A percentile compares a stretch with the other conserved stretches of the same genome.
Evolutionary conservation across 768 basidiomycete genomes (phyloP).

Genomic region (Psilocybe azurescens): DNA sequence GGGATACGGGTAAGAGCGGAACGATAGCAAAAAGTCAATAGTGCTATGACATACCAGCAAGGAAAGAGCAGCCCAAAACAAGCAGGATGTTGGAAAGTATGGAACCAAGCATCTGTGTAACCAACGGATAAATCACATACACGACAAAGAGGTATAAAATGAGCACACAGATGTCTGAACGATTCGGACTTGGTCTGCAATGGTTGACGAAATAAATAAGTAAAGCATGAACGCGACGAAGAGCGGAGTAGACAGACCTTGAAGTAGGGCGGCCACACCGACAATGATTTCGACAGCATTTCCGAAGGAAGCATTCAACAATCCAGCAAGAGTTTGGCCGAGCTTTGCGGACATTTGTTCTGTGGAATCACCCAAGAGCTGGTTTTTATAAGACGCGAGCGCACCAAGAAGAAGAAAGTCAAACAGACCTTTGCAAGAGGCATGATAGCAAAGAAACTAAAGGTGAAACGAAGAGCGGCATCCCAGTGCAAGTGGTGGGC

Average conservation of each 20-base stretch:
- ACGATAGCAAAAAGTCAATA: neutral
- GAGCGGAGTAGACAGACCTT: slow-evolving; percentile 50
- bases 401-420: slow-evolving; percentile 3
- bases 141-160: neutral
- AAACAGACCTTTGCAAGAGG: slow-evolving; percentile 79
- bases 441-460: slow-evolving; percentile 83
- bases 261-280: slow-evolving; percentile 81
- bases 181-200: slow-evolving; percentile 76
- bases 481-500: slow-evolving; percentile 77
- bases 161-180: slow-evolving; percentile 84
- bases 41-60: slow-evolving; percentile 60
- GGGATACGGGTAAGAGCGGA: neutral
- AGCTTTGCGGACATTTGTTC: slow-evolving; percentile 80
- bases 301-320: slow-evolving; percentile 85
- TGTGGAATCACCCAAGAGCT: slow-evolving; percentile 83
- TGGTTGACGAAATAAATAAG: slow-evolving; percentile 13
- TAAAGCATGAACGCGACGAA: neutral
- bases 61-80: slow-evolving; percentile 90
- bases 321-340: slow-evolving; percentile 85
- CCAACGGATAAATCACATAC: neutral
- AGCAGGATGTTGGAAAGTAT: slow-evolving; percentile 90
- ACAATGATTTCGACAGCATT: slow-evolving; percentile 92
- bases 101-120: slow-evolving; percentile 80
- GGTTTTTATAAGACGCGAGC: slow-evolving; percentile 10
- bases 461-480: slow-evolving; percentile 71